Percentiles rank a stretch among this genome's conserved stretches.
phyloP scores from a whole-genome alignment of 441 rosid species.

The Populus hybrid region DNA sequence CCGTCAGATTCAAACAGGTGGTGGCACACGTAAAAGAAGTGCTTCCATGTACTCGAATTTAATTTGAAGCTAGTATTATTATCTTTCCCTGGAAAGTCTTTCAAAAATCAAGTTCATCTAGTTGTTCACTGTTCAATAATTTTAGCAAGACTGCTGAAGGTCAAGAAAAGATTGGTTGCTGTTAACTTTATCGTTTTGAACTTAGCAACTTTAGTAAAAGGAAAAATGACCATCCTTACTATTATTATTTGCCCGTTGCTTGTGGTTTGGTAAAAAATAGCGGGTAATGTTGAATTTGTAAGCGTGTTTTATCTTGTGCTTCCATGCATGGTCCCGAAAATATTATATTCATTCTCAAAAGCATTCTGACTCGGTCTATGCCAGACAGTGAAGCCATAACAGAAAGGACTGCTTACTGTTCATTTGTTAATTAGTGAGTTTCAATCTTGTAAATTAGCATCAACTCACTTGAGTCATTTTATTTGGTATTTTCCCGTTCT shows the following conservation, averaged over 20 bases:
- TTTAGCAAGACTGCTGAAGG: not conserved
- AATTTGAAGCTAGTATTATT: not conserved
- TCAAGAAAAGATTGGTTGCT: not conserved
- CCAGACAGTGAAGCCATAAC: not conserved
- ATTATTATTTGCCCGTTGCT: not conserved
- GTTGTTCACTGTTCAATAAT: not conserved
- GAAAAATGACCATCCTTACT: not conserved
- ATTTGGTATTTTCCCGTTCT: no score
- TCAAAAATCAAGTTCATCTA: not conserved
- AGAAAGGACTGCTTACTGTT: no score
- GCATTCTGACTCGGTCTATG: not conserved
- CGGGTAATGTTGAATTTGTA: constrained; percentile 24
- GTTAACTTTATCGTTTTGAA: not conserved
- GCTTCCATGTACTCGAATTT: constrained; percentile 1
- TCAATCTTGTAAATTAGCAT: no score
- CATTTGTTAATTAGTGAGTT: no score
- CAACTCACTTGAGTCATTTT: no score
- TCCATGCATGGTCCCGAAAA: not conserved
- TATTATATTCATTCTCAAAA: not conserved
- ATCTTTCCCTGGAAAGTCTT: not conserved
- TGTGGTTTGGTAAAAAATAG: constrained; percentile 23
- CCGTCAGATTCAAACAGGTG: not conserved
- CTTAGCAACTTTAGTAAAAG: no score
- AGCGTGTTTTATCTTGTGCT: not conserved
- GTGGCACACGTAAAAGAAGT: not conserved